A percentile compares a stretch with the other conserved stretches of the same genome.
Conservation (phyloP, 495 filamentous ascomycete species). For the Pyrenula massariospora region DNA sequence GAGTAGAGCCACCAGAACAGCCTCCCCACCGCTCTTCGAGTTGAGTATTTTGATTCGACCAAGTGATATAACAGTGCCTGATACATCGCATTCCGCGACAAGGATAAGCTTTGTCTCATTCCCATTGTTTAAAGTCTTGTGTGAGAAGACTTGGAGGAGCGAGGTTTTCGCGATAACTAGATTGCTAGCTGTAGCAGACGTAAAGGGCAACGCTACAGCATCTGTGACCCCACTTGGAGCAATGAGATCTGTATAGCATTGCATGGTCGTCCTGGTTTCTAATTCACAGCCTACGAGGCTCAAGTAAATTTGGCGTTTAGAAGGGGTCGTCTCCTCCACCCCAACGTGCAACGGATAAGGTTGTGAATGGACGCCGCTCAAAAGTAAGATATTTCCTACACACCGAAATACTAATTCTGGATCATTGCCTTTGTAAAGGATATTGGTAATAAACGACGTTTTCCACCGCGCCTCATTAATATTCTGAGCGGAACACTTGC, state of each 20-base stretch:
- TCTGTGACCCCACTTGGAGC: constrained; percentile 89
- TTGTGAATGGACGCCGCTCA: too few species aligned
- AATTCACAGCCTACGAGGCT: too few species aligned
- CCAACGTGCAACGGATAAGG: too few species aligned
- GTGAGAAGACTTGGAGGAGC: constrained; percentile 73
- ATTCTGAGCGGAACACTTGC: too few species aligned
- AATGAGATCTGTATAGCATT: constrained; percentile 83
- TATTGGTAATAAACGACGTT: too few species aligned
- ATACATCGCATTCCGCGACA: constrained; percentile 66
- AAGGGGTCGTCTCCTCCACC: too few species aligned
- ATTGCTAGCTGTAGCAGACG: constrained; percentile 63
- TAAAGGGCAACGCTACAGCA: constrained; percentile 68
- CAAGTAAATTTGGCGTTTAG: too few species aligned
- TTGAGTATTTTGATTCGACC: constrained; percentile 58
- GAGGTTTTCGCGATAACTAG: constrained; percentile 82
- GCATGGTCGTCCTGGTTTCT: too few species aligned
- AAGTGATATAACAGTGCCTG: constrained; percentile 74
- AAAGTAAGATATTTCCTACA: too few species aligned
- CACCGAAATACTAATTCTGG: too few species aligned
- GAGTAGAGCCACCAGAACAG: constrained; percentile 70
- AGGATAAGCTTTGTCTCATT: constrained; percentile 70
- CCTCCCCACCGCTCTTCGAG: constrained; percentile 69
- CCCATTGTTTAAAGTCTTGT: constrained; percentile 27
- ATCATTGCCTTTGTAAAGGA: too few species aligned
- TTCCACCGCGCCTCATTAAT: too few species aligned